Conservation (phyloP, 1,284 basidiomycete species). For the Meripilus lineatus region DNA sequence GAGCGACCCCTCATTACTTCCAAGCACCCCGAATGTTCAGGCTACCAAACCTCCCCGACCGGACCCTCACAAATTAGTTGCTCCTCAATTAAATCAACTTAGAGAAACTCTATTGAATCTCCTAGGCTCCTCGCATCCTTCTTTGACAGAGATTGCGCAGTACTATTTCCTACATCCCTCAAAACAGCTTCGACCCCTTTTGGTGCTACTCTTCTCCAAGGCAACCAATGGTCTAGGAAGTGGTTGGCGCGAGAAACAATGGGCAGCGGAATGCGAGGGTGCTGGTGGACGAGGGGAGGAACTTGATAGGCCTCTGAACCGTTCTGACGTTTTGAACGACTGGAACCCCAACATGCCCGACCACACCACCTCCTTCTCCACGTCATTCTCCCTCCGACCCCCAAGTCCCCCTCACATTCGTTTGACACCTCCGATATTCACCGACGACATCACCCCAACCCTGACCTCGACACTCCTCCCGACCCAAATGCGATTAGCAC, state of each 20-base stretch:
- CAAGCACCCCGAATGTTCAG: background rate
- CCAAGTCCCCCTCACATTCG: conserved; percentile 34
- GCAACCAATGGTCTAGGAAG: conserved; percentile 83
- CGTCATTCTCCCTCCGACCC: conserved; percentile 39
- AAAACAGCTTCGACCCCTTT: conserved; percentile 88
- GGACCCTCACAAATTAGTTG: conserved; percentile 69
- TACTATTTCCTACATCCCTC: conserved; percentile 90
- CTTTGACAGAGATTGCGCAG: conserved; percentile 83
- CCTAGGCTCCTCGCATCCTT: conserved; percentile 86
- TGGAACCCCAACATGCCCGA: conserved; percentile 81
- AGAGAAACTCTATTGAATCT: conserved; percentile 75
- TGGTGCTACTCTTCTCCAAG: conserved; percentile 87
- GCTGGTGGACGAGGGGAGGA: conserved; percentile 40
- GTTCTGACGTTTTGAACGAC: conserved; percentile 77
- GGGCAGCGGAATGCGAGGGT: conserved; percentile 40
- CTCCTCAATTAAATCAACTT: conserved; percentile 71
- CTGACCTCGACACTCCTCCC: conserved; percentile 54
- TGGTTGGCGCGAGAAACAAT: conserved; percentile 44
- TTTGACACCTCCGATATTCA: conserved; percentile 36
- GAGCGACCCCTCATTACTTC: background rate
- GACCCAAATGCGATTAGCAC: conserved; percentile 88
- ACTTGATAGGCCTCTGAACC: conserved; percentile 68
- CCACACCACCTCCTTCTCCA: conserved; percentile 50
- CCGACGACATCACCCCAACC: conserved; percentile 20
- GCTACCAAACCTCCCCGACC: conserved; percentile 23